phyloP scores from a whole-genome alignment of 768 basidiomycete species.

The Fomitopsis serialis region DNA sequence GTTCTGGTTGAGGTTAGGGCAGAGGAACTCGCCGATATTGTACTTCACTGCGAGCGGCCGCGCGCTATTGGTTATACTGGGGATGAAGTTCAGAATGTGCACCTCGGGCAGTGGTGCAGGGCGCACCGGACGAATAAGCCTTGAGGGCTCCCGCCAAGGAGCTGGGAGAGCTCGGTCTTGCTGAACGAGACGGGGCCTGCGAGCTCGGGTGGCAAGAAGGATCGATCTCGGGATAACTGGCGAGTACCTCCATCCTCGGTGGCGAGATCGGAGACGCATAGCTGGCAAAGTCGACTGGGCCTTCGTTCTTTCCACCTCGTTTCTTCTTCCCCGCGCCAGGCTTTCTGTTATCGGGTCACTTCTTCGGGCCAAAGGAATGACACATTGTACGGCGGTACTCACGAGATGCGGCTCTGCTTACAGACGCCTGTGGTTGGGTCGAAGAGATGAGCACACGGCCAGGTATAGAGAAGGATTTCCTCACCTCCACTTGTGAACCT shows the following conservation, averaged over 20 bases:
- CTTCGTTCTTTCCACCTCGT: background rate
- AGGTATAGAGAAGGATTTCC: too few relatives aligned
- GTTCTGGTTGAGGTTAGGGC: conserved; percentile 46
- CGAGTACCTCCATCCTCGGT: conserved; percentile 19
- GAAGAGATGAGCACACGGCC: too few relatives aligned
- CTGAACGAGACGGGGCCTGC: conserved; percentile 30
- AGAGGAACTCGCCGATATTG: conserved; percentile 37
- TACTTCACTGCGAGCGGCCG: conserved; percentile 26
- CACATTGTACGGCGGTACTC: background rate
- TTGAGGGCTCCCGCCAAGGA: conserved; percentile 36
- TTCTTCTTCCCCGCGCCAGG: background rate
- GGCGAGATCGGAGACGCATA: conserved; percentile 14
- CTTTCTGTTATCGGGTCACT: background rate
- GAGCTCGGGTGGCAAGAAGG: conserved; percentile 15
- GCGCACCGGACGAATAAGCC: conserved; percentile 14
- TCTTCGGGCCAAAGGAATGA: background rate
- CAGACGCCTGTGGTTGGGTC: background rate
- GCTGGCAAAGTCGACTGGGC: conserved; percentile 1
- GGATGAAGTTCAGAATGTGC: background rate
- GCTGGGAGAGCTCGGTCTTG: conserved; percentile 31
- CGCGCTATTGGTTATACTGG: conserved; percentile 10
- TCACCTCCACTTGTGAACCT: too few relatives aligned
- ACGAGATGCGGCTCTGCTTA: background rate
- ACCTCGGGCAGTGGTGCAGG: background rate
- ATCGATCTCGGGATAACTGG: conserved; percentile 20